Evolutionary conservation across 2,329 filamentous ascomycete genomes (phyloP).

Genomic region (Coniochaeta sp.): DNA sequence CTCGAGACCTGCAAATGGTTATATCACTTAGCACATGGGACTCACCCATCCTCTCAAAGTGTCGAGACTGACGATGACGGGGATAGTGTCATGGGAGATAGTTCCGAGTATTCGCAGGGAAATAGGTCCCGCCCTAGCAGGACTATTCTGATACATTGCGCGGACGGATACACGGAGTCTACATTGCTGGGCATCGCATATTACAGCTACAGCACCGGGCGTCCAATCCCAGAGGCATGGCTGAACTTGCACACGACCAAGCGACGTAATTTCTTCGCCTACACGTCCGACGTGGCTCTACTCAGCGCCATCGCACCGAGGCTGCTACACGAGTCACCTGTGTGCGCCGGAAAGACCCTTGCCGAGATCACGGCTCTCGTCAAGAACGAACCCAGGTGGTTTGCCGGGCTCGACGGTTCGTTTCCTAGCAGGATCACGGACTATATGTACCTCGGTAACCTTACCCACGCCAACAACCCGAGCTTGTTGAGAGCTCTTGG

Average conservation of each 20-base stretch:
- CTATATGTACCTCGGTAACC: slow-evolving; percentile 94
- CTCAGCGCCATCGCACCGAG: slow-evolving; percentile 70
- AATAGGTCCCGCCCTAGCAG: slow-evolving; percentile 31
- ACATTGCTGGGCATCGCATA: slow-evolving; percentile 86
- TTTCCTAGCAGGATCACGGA: slow-evolving; percentile 81
- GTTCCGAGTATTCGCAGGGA: slow-evolving; percentile 25
- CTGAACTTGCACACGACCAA: slow-evolving; percentile 73
- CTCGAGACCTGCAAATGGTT: slow-evolving; percentile 88
- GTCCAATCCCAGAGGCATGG: slow-evolving; percentile 79
- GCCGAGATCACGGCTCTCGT: slow-evolving; percentile 45
- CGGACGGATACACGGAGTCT: slow-evolving; percentile 93
- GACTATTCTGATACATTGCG: slow-evolving; percentile 84
- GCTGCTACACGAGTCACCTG: slow-evolving; percentile 64
- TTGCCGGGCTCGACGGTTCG: slow-evolving; percentile 77
- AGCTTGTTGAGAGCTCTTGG: slow-evolving; percentile 72
- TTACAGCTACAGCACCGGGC: slow-evolving; percentile 82
- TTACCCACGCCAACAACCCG: slow-evolving; percentile 90
- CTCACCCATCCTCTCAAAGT: slow-evolving; percentile 25
- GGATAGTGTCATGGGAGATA: slow-evolving; percentile 29
- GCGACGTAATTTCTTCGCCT: slow-evolving; percentile 91
- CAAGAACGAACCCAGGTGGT: slow-evolving; percentile 66
- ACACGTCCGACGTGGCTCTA: slow-evolving; percentile 80
- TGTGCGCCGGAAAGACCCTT: slow-evolving; percentile 37
- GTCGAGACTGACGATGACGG: slow-evolving; percentile 30
- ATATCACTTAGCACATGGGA: slow-evolving; percentile 70